Evolutionary conservation across 352 stramenopile species (phyloP).

Genomic region (Phytophthora constricta): DNA sequence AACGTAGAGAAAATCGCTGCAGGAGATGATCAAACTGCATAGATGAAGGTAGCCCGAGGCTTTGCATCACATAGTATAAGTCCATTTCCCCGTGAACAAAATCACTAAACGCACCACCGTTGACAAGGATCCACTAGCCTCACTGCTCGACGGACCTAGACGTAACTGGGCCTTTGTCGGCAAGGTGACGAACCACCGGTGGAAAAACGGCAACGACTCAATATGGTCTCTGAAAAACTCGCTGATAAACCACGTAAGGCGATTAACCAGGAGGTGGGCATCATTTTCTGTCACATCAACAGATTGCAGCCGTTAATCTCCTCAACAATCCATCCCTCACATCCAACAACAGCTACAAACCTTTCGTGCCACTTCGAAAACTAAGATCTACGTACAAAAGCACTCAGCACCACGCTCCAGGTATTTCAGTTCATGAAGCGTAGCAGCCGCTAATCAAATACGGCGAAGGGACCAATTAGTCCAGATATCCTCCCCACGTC

Average conservation of each 20-base stretch:
- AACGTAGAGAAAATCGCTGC: conserved; percentile 50
- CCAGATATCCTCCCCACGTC: too few species aligned
- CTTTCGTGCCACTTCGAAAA: conserved; percentile 58
- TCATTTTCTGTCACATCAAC: conserved; percentile 50
- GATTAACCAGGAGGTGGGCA: conserved; percentile 44
- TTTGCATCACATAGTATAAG: conserved; percentile 69
- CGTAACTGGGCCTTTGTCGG: conserved; percentile 62
- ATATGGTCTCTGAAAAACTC: conserved; percentile 65
- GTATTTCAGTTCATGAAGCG: conserved; percentile 78
- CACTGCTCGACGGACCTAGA: conserved; percentile 24
- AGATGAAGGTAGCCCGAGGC: conserved; percentile 50
- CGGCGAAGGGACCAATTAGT: too few species aligned
- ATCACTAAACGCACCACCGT: conserved; percentile 69
- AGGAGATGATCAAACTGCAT: conserved; percentile 72
- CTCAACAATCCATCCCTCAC: neutral
- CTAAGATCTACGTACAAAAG: conserved; percentile 71
- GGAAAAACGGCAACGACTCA: conserved; percentile 60
- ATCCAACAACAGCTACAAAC: conserved; percentile 31
- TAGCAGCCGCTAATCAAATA: conserved; percentile 50
- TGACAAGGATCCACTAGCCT: conserved; percentile 21
- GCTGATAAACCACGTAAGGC: conserved; percentile 62
- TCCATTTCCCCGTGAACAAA: conserved; percentile 68
- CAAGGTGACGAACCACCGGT: conserved; percentile 70
- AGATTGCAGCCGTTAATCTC: neutral
- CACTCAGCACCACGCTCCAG: conserved; percentile 73